Evolutionary conservation across 352 stramenopile genomes (phyloP).

Genomic region (Globisporangium alternatum): DNA sequence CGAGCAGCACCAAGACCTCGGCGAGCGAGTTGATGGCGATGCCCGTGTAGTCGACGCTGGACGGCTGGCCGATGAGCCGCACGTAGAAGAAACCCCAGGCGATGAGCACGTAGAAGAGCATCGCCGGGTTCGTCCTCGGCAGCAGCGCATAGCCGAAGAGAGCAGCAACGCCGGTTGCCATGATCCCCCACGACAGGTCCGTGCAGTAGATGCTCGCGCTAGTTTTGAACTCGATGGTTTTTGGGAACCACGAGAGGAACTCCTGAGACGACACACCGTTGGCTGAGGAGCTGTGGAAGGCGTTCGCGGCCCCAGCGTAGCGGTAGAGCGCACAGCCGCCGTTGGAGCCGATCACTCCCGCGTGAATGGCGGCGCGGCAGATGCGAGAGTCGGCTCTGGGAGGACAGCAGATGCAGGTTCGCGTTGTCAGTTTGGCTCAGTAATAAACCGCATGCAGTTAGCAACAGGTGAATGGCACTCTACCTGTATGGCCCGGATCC

Average conservation of each 20-base stretch:
- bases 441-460: background rate
- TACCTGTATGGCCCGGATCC: slow-evolving; percentile 66
- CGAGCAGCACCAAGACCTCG: slow-evolving; percentile 66
- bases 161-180: slow-evolving; percentile 34
- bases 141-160: slow-evolving; percentile 51
- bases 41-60: slow-evolving; percentile 51
- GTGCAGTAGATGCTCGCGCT: slow-evolving; percentile 51
- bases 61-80: slow-evolving; percentile 54
- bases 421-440: background rate
- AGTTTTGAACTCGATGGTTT: slow-evolving; percentile 72
- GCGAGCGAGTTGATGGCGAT: slow-evolving; percentile 51
- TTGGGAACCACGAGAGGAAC: slow-evolving; percentile 79
- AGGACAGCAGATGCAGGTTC: background rate
- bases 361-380: slow-evolving; percentile 75
- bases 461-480: background rate
- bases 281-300: slow-evolving; percentile 42
- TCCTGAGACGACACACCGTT: slow-evolving; percentile 49
- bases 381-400: slow-evolving; percentile 72
- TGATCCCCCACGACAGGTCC: slow-evolving; percentile 75
- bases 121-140: slow-evolving; percentile 29
- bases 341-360: slow-evolving; percentile 61
- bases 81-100: slow-evolving; percentile 77
- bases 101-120: slow-evolving; percentile 57
- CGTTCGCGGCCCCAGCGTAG: slow-evolving; percentile 24
- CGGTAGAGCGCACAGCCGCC: slow-evolving; percentile 51